These are phyloP conservation scores for Larix kaempferi DNA, from an alignment of 75 land plant species.

Conservation along the genomic window DNA sequence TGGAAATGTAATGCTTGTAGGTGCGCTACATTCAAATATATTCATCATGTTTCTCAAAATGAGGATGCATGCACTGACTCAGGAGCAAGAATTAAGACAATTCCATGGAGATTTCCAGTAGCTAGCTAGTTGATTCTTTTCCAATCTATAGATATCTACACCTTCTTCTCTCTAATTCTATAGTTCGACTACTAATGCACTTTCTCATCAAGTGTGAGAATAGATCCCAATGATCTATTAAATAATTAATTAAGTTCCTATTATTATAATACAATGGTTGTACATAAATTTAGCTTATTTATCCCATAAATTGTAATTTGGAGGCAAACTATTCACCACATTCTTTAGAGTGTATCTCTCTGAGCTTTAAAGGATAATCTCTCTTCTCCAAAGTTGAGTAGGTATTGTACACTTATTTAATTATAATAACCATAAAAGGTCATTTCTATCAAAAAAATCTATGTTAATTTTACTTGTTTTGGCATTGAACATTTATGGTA, in stretches of 20 bases:
- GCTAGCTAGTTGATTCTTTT: neutral
- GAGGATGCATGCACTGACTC: neutral
- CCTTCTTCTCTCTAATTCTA: conserved; percentile 7
- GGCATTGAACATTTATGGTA: too few relatives aligned
- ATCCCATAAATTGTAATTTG: too few relatives aligned
- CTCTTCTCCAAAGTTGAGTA: too few relatives aligned
- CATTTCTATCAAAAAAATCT: too few relatives aligned
- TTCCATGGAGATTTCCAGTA: neutral
- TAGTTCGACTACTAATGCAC: neutral
- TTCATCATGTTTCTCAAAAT: neutral
- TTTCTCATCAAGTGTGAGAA: conserved; percentile 1
- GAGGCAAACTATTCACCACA: too few relatives aligned
- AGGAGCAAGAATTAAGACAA: neutral
- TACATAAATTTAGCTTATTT: too few relatives aligned
- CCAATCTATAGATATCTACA: neutral
- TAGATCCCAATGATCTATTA: neutral
- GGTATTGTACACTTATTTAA: too few relatives aligned
- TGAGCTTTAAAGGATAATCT: too few relatives aligned
- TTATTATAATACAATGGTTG: too few relatives aligned
- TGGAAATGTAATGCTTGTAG: neutral
- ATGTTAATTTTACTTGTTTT: too few relatives aligned
- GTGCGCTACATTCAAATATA: neutral
- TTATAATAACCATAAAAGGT: too few relatives aligned
- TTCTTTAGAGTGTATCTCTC: too few relatives aligned
- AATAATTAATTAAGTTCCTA: neutral